Evolutionary conservation across 2,329 filamentous ascomycete genomes (phyloP).

Genomic region (Malbranchea cinnamomea): DNA sequence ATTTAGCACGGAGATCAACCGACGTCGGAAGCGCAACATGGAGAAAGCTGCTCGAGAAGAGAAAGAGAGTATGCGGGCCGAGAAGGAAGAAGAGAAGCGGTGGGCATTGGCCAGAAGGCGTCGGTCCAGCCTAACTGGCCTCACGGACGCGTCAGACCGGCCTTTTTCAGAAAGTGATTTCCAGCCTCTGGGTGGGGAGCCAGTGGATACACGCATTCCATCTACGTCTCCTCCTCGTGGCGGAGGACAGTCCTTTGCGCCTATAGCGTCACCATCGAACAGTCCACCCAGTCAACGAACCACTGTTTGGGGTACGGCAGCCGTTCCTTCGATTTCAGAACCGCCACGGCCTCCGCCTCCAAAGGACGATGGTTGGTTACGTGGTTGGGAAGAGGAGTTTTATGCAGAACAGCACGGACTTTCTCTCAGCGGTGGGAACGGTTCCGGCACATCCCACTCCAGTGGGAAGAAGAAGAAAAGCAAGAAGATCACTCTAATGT

Average conservation of each 20-base stretch:
- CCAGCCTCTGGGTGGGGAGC: slow-evolving; percentile 38
- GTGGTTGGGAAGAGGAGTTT: slow-evolving; percentile 67
- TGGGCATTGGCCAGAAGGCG: slow-evolving; percentile 54
- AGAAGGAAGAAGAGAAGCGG: slow-evolving; percentile 57
- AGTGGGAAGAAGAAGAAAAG: slow-evolving; percentile 46
- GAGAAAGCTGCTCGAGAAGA: slow-evolving; percentile 82
- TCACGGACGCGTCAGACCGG: slow-evolving; percentile 27
- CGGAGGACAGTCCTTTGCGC: slow-evolving; percentile 28
- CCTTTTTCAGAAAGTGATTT: slow-evolving; percentile 48
- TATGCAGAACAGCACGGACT: slow-evolving; percentile 14
- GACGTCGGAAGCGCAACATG: slow-evolving; percentile 57
- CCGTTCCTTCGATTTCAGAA: slow-evolving; percentile 44
- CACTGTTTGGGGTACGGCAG: slow-evolving; percentile 85
- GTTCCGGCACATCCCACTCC: slow-evolving; percentile 3
- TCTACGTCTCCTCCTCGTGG: slow-evolving; percentile 28
- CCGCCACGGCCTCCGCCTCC: slow-evolving; percentile 27
- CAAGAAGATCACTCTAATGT: slow-evolving; percentile 56
- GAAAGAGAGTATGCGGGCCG: slow-evolving; percentile 66
- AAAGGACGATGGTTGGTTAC: slow-evolving; percentile 69
- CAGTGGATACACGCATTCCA: slow-evolving; percentile 18
- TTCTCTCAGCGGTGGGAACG: slow-evolving; percentile 6
- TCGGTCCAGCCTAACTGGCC: slow-evolving; percentile 35
- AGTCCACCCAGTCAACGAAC: slow-evolving; percentile 64
- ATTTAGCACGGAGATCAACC: slow-evolving; percentile 64
- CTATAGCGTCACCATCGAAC: slow-evolving; percentile 61